Percentiles rank a stretch among this genome's conserved stretches.
These are phyloP conservation scores for Dactylorhiza incarnata DNA, from an alignment of 106 monocot species.

Conservation along the genomic window DNA sequence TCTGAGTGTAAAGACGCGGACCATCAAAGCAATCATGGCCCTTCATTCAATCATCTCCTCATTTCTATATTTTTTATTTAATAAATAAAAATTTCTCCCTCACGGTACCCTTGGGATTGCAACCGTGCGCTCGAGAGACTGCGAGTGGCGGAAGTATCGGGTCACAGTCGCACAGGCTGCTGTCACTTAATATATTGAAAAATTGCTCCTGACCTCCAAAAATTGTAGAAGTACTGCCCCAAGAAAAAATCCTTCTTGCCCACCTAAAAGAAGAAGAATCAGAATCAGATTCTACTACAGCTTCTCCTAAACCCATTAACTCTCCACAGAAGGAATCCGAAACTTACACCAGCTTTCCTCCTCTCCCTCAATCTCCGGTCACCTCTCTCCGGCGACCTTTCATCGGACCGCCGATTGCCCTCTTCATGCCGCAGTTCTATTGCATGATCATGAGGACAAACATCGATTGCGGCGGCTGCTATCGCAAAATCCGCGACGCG, in stretches of 20 bases:
- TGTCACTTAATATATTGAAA: too few species aligned
- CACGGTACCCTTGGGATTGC: too few species aligned
- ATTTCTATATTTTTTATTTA: too few species aligned
- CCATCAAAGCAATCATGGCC: too few species aligned
- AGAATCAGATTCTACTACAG: slow-evolving; percentile 9
- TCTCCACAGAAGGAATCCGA: not conserved
- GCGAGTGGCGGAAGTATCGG: too few species aligned
- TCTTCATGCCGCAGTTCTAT: slow-evolving; percentile 32
- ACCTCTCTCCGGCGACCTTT: not conserved
- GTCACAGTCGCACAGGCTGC: too few species aligned
- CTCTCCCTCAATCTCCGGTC: not conserved
- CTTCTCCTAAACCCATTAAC: not conserved
- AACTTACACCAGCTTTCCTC: not conserved
- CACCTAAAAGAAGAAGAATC: not conserved
- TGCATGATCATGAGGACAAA: slow-evolving; percentile 82
- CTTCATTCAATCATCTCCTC: too few species aligned
- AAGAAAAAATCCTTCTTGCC: not conserved
- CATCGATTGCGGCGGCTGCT: slow-evolving; percentile 93
- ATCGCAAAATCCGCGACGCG: slow-evolving; percentile 49
- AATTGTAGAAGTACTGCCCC: not conserved
- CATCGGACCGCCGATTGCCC: not conserved
- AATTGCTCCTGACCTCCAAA: too few species aligned
- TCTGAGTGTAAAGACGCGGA: too few species aligned
- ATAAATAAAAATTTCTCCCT: too few species aligned
- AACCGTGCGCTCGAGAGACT: too few species aligned